A percentile compares a stretch with the other conserved stretches of the same genome.
phyloP scores from a whole-genome alignment of 495 filamentous ascomycete species.

The Ascobolus immersus region DNA sequence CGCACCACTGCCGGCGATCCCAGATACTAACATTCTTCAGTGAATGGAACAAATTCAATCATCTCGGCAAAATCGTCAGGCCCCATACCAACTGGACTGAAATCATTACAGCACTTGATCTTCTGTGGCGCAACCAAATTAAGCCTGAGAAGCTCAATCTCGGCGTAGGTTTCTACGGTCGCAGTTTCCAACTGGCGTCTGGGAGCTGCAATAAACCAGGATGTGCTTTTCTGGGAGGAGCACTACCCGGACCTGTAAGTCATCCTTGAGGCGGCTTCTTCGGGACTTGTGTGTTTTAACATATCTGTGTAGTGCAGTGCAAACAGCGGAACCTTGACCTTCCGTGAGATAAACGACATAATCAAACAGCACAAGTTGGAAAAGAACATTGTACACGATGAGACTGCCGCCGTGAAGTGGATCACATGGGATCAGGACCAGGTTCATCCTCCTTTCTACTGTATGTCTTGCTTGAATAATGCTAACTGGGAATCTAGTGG shows the following conservation, averaged over 20 bases:
- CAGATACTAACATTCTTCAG: too few species aligned
- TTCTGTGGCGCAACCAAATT: slow-evolving; percentile 28
- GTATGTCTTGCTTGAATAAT: too few species aligned
- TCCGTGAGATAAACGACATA: slow-evolving; percentile 20
- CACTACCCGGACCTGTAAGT: slow-evolving; percentile 12
- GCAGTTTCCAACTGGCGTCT: slow-evolving; percentile 17
- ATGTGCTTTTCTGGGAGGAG: slow-evolving; percentile 14
- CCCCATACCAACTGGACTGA: slow-evolving; percentile 33
- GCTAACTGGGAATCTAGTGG: too few species aligned
- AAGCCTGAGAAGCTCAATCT: slow-evolving; percentile 21
- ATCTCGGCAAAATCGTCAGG: slow-evolving; percentile 16
- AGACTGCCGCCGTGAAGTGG: slow-evolving; percentile 18
- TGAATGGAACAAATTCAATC: too few species aligned
- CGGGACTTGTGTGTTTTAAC: slow-evolving; percentile 9
- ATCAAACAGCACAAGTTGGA: too few species aligned
- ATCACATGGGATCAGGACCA: slow-evolving; percentile 19
- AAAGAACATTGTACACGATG: slow-evolving; percentile 8
- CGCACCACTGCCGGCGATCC: too few species aligned
- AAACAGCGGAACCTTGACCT: slow-evolving; percentile 17
- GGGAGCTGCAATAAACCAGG: slow-evolving; percentile 14
- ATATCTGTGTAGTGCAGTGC: slow-evolving; percentile 17
- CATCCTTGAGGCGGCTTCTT: slow-evolving; percentile 15
- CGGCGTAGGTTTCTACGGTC: slow-evolving; percentile 30
- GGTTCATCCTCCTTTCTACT: too few species aligned
- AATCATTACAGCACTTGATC: slow-evolving; percentile 23